phyloP scores from a whole-genome alignment of 306 rosid species.

The Geum urbanum region DNA sequence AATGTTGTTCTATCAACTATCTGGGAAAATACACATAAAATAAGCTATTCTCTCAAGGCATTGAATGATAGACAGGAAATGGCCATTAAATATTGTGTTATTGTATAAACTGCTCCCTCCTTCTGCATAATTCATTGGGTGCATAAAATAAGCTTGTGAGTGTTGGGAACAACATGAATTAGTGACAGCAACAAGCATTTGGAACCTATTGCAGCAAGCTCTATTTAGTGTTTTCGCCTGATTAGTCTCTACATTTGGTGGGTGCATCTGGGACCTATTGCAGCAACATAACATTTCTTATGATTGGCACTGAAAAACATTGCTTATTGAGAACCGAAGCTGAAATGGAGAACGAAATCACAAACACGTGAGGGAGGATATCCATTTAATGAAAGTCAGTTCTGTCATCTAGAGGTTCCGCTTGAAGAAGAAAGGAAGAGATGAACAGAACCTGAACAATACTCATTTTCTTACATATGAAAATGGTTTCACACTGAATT shows the following conservation, averaged over 20 bases:
- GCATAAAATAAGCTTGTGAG: neutral
- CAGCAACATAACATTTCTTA: neutral
- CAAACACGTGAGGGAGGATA: neutral
- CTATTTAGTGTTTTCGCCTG: neutral
- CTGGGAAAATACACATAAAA: neutral
- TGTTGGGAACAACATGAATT: neutral
- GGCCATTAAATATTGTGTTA: neutral
- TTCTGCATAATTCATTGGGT: slow-evolving; percentile 1
- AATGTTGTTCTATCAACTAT: neutral
- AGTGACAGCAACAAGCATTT: neutral
- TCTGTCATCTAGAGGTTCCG: neutral
- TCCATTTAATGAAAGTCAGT: neutral
- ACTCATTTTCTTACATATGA: neutral
- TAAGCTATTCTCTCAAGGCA: neutral
- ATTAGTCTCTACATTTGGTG: neutral
- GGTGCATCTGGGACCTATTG: neutral
- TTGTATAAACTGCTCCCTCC: neutral
- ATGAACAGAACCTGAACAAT: neutral
- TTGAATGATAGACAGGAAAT: neutral
- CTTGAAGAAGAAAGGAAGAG: neutral
- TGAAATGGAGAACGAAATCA: neutral
- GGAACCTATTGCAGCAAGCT: neutral
- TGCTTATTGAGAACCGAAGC: neutral
- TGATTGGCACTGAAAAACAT: neutral
- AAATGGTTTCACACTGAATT: neutral